Conservation (phyloP, 495 filamentous ascomycete species). For the Beverwykella pulmonaria region DNA sequence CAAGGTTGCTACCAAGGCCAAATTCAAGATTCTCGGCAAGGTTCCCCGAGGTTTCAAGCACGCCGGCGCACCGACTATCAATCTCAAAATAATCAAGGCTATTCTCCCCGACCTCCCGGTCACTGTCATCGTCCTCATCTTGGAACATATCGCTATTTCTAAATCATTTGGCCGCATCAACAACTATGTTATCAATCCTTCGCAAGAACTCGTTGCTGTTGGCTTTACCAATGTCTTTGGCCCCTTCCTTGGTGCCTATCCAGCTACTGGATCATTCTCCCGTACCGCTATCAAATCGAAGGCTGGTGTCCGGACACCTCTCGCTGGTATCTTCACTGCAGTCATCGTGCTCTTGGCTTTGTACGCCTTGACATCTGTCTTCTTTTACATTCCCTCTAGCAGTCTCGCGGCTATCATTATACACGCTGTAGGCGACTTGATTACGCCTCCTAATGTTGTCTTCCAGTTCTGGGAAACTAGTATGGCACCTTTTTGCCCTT, state of each 20-base stretch:
- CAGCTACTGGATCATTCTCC: constrained; percentile 94
- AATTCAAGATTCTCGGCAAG: constrained; percentile 69
- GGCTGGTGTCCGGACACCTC: constrained; percentile 89
- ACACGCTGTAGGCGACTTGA: constrained; percentile 92
- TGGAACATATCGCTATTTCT: constrained; percentile 83
- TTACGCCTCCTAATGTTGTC: constrained; percentile 88
- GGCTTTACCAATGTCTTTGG: constrained; percentile 89
- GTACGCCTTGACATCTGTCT: constrained; percentile 88
- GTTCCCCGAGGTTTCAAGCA: constrained; percentile 80
- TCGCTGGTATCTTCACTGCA: constrained; percentile 89
- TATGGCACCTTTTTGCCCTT: too few species aligned
- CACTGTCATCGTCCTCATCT: constrained; percentile 89
- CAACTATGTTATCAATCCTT: constrained; percentile 95
- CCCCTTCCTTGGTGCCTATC: constrained; percentile 91
- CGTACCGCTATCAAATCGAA: constrained; percentile 98
- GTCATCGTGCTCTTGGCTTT: constrained; percentile 86
- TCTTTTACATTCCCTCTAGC: constrained; percentile 89
- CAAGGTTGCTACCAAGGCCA: constrained; percentile 49
- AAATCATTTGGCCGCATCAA: constrained; percentile 97
- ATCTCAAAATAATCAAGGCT: constrained; percentile 60
- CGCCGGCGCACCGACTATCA: constrained; percentile 71
- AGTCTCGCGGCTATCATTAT: constrained; percentile 90
- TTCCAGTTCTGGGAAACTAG: constrained; percentile 96
- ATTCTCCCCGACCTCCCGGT: constrained; percentile 70
- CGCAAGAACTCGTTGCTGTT: constrained; percentile 94